These are phyloP conservation scores for Entomortierella chlamydospora DNA, from an alignment of 192 early-diverging fungal species.

Conservation along the genomic window DNA sequence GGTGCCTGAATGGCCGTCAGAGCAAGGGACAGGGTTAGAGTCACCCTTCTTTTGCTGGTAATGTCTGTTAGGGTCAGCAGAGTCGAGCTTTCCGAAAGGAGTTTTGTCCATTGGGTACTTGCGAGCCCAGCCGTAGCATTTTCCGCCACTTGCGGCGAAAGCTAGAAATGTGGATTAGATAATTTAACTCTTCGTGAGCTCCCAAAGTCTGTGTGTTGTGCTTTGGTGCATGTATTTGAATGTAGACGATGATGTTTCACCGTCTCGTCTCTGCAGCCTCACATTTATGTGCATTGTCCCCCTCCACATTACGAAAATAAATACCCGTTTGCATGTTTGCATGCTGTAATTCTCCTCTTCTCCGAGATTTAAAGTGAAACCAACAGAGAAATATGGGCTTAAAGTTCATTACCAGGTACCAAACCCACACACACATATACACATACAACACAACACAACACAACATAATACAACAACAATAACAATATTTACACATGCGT, in stretches of 20 bases:
- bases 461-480: too few species aligned
- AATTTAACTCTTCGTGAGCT: neutral
- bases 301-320: neutral
- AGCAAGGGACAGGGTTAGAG: conserved; percentile 25
- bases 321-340: too few species aligned
- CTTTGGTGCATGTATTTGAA: neutral
- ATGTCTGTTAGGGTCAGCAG: conserved; percentile 28
- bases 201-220: too few species aligned
- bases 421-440: too few species aligned
- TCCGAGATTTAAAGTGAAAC: too few species aligned
- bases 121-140: conserved; percentile 41
- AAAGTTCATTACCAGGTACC: too few species aligned
- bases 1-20: conserved; percentile 11
- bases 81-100: conserved; percentile 30
- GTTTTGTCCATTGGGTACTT: conserved; percentile 27
- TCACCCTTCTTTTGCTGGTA: conserved; percentile 29
- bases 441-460: too few species aligned
- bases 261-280: too few species aligned
- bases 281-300: too few species aligned
- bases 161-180: neutral
- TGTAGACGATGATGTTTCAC: neutral
- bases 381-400: too few species aligned
- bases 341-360: too few species aligned
- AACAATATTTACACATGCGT: neutral
- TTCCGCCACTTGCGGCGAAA: conserved; percentile 15